Evolutionary conservation across 2,329 filamentous ascomycete species (phyloP).

Genomic region (Allantophomopsis lycopodina): DNA sequence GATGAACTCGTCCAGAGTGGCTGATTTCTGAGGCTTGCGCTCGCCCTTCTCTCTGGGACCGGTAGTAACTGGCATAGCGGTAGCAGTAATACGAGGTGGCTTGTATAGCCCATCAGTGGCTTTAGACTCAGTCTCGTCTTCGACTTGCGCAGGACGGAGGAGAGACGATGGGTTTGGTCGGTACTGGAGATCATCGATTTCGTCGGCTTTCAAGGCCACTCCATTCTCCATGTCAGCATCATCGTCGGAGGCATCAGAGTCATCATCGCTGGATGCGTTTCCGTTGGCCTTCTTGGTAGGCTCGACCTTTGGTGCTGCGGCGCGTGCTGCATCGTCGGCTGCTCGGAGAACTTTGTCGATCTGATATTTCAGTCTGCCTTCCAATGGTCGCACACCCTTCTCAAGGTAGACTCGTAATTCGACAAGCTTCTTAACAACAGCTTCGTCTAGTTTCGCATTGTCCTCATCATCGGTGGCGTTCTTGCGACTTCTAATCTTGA

Average conservation of each 20-base stretch:
- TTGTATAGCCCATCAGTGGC: slow-evolving; percentile 63
- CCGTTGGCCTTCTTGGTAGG: slow-evolving; percentile 22
- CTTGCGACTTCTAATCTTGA: slow-evolving; percentile 55
- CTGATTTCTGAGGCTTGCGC: slow-evolving; percentile 56
- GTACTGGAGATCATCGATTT: slow-evolving; percentile 45
- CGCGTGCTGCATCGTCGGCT: slow-evolving; percentile 46
- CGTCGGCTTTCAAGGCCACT: slow-evolving; percentile 9
- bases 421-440: slow-evolving; percentile 74
- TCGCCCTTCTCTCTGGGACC: slow-evolving; percentile 35
- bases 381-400: slow-evolving; percentile 78
- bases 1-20: slow-evolving; percentile 86
- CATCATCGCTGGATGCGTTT: slow-evolving; percentile 9
- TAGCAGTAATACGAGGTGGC: slow-evolving; percentile 78
- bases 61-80: slow-evolving; percentile 52
- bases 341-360: slow-evolving; percentile 89
- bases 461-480: slow-evolving; percentile 22
- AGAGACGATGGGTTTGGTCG: slow-evolving; percentile 42
- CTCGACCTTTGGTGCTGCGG: slow-evolving; percentile 3
- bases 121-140: slow-evolving; percentile 15
- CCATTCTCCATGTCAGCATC: slow-evolving; percentile 11
- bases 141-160: slow-evolving; percentile 11
- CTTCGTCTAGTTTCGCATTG: slow-evolving; percentile 32
- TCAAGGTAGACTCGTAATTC: slow-evolving; percentile 89
- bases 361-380: slow-evolving; percentile 85
- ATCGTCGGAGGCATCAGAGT: slow-evolving; percentile 20